Evolutionary conservation across 1,139 yeast species (phyloP).

Genomic region (Candida labiduridarum): DNA sequence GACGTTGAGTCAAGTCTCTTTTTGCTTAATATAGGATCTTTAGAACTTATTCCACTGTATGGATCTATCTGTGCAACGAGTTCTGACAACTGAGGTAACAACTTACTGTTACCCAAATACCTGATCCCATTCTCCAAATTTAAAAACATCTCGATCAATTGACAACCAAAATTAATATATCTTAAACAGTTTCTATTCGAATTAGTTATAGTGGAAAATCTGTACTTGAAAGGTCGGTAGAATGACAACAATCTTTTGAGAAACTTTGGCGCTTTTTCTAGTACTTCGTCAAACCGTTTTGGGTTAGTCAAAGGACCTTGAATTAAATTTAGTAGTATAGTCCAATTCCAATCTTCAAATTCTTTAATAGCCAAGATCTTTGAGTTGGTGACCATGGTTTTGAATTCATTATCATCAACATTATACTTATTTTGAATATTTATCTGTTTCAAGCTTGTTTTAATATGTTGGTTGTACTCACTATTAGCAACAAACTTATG

Average conservation of each 20-base stretch:
- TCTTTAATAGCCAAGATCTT: constrained; percentile 78
- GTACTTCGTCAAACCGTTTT: constrained; percentile 72
- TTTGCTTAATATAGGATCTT: constrained; percentile 72
- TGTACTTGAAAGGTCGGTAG: constrained; percentile 85
- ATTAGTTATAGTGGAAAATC: constrained; percentile 61
- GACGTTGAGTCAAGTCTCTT: constrained; percentile 63
- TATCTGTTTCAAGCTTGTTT: constrained; percentile 39
- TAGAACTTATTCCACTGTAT: constrained; percentile 68
- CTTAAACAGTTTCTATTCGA: constrained; percentile 48
- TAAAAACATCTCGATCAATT: constrained; percentile 66
- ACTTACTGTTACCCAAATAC: constrained; percentile 71
- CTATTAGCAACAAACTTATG: constrained; percentile 14
- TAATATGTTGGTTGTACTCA: constrained; percentile 26
- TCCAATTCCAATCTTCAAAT: constrained; percentile 89
- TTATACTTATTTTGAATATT: constrained; percentile 50
- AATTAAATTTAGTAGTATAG: constrained; percentile 61
- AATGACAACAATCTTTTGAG: constrained; percentile 83
- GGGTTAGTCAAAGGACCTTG: constrained; percentile 81
- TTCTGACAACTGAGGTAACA: constrained; percentile 85
- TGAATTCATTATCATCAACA: constrained; percentile 73
- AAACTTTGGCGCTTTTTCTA: constrained; percentile 76
- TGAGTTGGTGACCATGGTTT: constrained; percentile 65
- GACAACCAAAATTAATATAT: constrained; percentile 73
- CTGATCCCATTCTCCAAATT: constrained; percentile 65
- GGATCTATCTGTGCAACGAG: constrained; percentile 87